phyloP scores from a whole-genome alignment of 495 filamentous ascomycete genomes.

The Polyplosphaeria fusca region DNA sequence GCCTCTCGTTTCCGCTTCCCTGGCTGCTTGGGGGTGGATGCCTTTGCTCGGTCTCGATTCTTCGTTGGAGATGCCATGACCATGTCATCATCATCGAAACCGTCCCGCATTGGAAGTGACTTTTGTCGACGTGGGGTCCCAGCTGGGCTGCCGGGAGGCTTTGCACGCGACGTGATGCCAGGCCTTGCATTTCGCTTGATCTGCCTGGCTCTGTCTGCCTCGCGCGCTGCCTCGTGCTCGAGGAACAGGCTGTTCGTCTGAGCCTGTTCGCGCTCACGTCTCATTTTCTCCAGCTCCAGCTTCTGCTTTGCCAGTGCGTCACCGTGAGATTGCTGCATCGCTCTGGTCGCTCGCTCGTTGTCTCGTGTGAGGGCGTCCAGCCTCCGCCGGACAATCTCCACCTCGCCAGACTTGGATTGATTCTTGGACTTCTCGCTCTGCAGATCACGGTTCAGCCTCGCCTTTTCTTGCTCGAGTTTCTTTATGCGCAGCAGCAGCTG shows the following conservation, averaged over 20 bases:
- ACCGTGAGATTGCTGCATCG: conserved; percentile 52
- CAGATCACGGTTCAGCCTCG: conserved; percentile 48
- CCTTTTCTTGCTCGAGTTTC: conserved; percentile 54
- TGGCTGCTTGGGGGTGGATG: conserved; percentile 56
- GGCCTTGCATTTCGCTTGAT: neutral
- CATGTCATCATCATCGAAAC: conserved; percentile 72
- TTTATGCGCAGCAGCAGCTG: conserved; percentile 35
- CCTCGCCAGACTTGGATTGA: conserved; percentile 61
- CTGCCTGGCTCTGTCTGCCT: conserved; percentile 48
- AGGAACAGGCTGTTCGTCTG: conserved; percentile 64
- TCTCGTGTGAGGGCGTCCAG: conserved; percentile 54
- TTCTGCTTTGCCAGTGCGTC: conserved; percentile 56
- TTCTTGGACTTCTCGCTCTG: conserved; percentile 49
- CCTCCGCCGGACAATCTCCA: conserved; percentile 64
- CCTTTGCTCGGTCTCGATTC: conserved; percentile 48
- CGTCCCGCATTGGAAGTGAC: conserved; percentile 59
- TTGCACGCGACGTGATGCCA: conserved; percentile 24
- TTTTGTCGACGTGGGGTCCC: conserved; percentile 59
- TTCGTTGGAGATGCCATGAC: conserved; percentile 57
- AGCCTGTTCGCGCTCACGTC: conserved; percentile 57
- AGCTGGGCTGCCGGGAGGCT: conserved; percentile 35
- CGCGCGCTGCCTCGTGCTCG: conserved; percentile 62
- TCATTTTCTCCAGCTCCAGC: conserved; percentile 54
- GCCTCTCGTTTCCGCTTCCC: conserved; percentile 62
- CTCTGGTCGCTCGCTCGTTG: conserved; percentile 53